These are phyloP conservation scores for Euphorbia tirucalli DNA, from an alignment of 345 rosid species.

Conservation along the genomic window DNA sequence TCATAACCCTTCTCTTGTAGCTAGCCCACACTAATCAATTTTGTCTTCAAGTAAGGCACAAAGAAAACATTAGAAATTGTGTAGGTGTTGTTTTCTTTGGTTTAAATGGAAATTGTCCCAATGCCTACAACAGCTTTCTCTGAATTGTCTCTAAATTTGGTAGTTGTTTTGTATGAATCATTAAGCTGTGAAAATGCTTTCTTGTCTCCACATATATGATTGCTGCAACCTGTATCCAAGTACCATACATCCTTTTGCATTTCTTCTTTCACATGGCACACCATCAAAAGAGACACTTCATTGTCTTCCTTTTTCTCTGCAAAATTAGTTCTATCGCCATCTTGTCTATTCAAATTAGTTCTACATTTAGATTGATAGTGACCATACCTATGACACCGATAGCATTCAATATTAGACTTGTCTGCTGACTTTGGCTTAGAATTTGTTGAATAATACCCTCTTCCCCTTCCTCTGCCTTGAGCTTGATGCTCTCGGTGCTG, in stretches of 20 bases:
- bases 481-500: too few relatives aligned
- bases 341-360: background rate
- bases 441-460: too few relatives aligned
- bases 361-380: background rate
- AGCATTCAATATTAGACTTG: background rate
- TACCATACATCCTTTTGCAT: background rate
- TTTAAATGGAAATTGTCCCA: too few relatives aligned
- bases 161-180: too few relatives aligned
- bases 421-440: too few relatives aligned
- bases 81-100: too few relatives aligned
- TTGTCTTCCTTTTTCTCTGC: background rate
- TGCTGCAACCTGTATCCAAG: background rate
- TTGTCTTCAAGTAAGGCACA: background rate
- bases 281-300: background rate
- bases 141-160: too few relatives aligned
- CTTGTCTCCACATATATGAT: background rate
- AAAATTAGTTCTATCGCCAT: background rate
- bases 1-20: background rate
- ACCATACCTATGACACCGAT: background rate
- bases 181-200: too few relatives aligned
- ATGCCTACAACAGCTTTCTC: too few relatives aligned
- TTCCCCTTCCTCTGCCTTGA: too few relatives aligned
- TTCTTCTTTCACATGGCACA: background rate
- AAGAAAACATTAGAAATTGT: background rate
- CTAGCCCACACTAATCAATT: background rate